Evolutionary conservation across 1,139 yeast species (phyloP), one percentile per base, ranked within the genome.

Genomic region (Debaryomyces sp.): DNA sequence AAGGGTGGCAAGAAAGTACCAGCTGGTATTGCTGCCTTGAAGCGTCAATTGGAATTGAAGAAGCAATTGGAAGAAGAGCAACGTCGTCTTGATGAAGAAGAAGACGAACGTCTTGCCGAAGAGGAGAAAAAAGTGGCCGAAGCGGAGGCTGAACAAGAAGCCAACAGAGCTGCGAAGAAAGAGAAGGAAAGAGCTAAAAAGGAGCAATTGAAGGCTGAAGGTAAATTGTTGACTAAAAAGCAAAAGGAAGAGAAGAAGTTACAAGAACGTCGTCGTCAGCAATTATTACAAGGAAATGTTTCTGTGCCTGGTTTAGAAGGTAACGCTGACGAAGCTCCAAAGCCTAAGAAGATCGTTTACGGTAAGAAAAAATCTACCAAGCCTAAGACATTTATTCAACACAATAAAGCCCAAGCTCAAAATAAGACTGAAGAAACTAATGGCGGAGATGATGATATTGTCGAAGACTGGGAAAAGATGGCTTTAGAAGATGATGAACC

Each of bases 211-310:
- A 89, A 89, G 73, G 96, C 97, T 23, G 97, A 92, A 70, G 99
- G 99, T 62, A 94, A 87, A 61, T 79, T 82, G 49, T 70, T 88
- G 65, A 89, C 97, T 51, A 94, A 89, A 75, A 94, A 92, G 67
- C 99, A 94, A 75, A 90, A 89, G 71, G 97, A 92, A 70, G 96
- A 91, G 66, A 88, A 89, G 75, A 89, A 85, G 50, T 71, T 86
- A 43, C 84, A 86, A 62, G 98, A 94, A 64, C 87, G 89, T 66
- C 89, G 98, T 74, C 89, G 96, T 68, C 87, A 89, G 58, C 94
- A 87, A 60, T 78, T 94, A 57, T 78, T 94, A 56, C 87, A 86
- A 50, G 89, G 92, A 55, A 84, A 84, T 61, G 81, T 90, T 46
- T 72, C 75, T 45, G 90, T 92, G 57, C 88, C 90, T 37, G 98